Base-by-base conservation (phyloP, 345 rosid genomes). In the Gossypium turneri region DNA sequence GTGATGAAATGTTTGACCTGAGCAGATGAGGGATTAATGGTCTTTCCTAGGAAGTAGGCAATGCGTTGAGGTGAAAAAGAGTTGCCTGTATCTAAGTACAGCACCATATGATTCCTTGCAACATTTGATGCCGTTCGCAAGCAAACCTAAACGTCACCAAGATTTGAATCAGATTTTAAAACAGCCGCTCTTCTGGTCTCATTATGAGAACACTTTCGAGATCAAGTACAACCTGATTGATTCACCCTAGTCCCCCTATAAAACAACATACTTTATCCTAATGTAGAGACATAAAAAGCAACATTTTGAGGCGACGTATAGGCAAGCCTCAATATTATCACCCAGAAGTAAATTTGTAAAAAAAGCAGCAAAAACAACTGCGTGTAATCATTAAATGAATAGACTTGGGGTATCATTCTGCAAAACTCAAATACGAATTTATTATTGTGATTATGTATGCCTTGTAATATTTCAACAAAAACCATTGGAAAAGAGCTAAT, bases 31-130 rank as follows among this genome's bases (percentile, higher is more conserved):
- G 83, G 69, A 67, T 71, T 80, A 61, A 80, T 78, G 67, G 70
- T 77, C 72, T 68, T 75, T 45, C 82, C 70, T 68, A 89, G 65
- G 65, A 87, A 86, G 20, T 82, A 83, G 67, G 87, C 82, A 70
- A 88, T 79, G 44, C 91, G 87, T 75, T 76, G 87, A 27, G 94
- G 83, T 3, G 97, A 93, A 86, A 91, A 93, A 3, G 98, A 87
- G 86, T 89, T 90, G 62, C 97, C 85, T 8, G 98, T 91, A 79
- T 93, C 98, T 57, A 93, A 1, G 75, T 90, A 91, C 43, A 85
- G 12, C 92, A 67, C 90, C 12, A 7, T 66, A 76, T 85, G 72
- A 67, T 74, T 83, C 72, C 67, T 82, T 24, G 94, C 92, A 67
- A 90, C 86, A 72, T 60, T 80, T 29, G 95, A 77, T 34, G 95